Conservation (phyloP, 306 rosid species). For the Canavalia ensiformis region DNA sequence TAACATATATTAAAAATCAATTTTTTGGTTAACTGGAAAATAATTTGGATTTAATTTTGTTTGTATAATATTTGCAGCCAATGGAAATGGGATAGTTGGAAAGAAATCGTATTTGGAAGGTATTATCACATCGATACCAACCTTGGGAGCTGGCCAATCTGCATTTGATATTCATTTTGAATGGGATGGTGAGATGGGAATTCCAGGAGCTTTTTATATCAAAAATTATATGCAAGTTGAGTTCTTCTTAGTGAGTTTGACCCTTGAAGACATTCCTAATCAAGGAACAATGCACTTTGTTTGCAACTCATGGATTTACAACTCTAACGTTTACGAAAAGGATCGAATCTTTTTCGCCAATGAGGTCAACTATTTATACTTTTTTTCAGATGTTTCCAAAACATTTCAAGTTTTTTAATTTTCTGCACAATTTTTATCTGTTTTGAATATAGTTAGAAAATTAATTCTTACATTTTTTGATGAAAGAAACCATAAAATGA, state of each 20-base stretch:
- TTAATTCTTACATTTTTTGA: not conserved
- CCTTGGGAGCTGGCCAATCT: constrained; percentile 55
- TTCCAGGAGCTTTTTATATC: constrained; percentile 67
- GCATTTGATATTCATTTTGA: constrained; percentile 59
- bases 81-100: constrained; percentile 61
- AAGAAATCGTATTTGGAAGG: constrained; percentile 56
- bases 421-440: not conserved
- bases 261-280: constrained; percentile 63
- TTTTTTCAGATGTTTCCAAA: too few relatives aligned
- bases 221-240: constrained; percentile 58
- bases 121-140: constrained; percentile 46
- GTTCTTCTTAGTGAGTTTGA: constrained; percentile 67
- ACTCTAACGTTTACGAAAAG: constrained; percentile 33
- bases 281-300: constrained; percentile 59
- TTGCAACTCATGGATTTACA: constrained; percentile 82
- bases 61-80: constrained; percentile 45
- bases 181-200: constrained; percentile 61
- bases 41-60: not conserved
- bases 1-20: too few relatives aligned
- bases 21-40: too few relatives aligned
- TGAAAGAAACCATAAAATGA: not conserved
- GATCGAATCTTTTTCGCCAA: constrained; percentile 73
- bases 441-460: too few relatives aligned
- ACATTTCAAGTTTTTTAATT: too few relatives aligned
- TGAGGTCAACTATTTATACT: constrained; percentile 47